Base-by-base conservation (phyloP, 2,329 filamentous ascomycete genomes). In the Aureobasidium lini region DNA sequence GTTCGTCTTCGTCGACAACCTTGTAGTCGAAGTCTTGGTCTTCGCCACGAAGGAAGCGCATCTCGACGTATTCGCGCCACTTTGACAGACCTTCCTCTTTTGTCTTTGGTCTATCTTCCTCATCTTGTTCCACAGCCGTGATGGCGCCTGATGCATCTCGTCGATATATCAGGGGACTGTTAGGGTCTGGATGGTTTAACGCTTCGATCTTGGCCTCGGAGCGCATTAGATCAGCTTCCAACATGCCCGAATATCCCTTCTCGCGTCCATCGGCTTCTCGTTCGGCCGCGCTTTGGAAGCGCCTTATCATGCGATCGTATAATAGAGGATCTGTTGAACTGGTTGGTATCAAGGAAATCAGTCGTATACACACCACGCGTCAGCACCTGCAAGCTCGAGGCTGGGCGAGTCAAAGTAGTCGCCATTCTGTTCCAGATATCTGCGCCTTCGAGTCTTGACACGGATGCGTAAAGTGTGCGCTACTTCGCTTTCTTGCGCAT, bases 21-120 rank as follows among this genome's bases (percentile, higher is more conserved):
- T 67, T 71, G 69, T 95, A 96, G 62, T 93, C 86, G 66, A 95
- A 93, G 49, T 95, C 90, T 1, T 80, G 78, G 67, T 95, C 91
- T 6, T 80, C 80, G 0, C 91, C 91, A 18, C 79, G 75, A 32
- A 96, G 72, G 67, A 96, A 96, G 37, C 90, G 80, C 65, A 86
- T 77, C 36, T 83, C 81, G 76, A 95, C 84, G 66, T 87, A 88
- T 60, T 83, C 83, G 37, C 77, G 75, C 91, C 91, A 96, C 61
- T 84, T 79, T 62, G 80, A 77, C 53, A 77, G 75, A 0, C 86
- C 91, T 48, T 90, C 86, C 57, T 86, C 84, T 67, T 84, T 86
- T 34, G 71, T 84, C 66, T 72, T 71, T 3, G 81, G 79, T 31
- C 79, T 76, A 60, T 84, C 75, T 40, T 68, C 67, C 18, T 65